Evolutionary conservation across 1,284 basidiomycete species (phyloP), one percentile per base, ranked within the genome.

Genomic region (Quambalaria eucalypti): DNA sequence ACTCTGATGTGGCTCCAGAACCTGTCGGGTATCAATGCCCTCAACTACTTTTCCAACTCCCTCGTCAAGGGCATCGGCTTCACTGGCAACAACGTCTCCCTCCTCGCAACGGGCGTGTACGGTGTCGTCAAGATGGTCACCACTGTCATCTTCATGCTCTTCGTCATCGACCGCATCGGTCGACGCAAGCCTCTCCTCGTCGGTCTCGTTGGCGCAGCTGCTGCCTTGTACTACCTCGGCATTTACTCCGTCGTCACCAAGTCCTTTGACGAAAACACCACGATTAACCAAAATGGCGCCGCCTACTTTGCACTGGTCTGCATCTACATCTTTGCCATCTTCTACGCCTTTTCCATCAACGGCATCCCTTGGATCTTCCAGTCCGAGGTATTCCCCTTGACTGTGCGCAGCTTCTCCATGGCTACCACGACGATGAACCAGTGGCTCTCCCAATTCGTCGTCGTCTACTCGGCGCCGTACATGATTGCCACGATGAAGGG

Each of bases 81-180:
- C 42, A 55, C 85, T 52, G 78, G 76, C 4, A 57, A 60, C 0
- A 55, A 52, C 16, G 78, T 84, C 0, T 81, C 79, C 33, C 79
- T 88, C 1, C 80, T 89, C 30, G 86, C 87, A 1, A 89, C 87
- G 9, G 88, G 87, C 50, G 83, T 89, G 10, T 87, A 88, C 55
- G 87, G 87, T 48, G 83, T 89, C 73, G 77, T 87, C 57, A 84
- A 85, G 10, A 87, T 85, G 0, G 83, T 87, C 56, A 85, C 85
- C 7, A 82, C 84, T 1, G 82, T 87, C 28, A 79, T 87, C 50
- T 87, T 82, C 80, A 69, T 72, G 52, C 66, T 74, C 56, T 57
- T 73, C 60, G 52, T 78, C 42, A 80, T 87, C 28, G 86, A 87
- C 72, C 80, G 83, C 52, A 64, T 84, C 23, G 86, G 86, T 28